A percentile compares a stretch with the other conserved stretches of the same genome.
Conservation (phyloP, 1,284 basidiomycete species). For the Thecaphora frezii region DNA sequence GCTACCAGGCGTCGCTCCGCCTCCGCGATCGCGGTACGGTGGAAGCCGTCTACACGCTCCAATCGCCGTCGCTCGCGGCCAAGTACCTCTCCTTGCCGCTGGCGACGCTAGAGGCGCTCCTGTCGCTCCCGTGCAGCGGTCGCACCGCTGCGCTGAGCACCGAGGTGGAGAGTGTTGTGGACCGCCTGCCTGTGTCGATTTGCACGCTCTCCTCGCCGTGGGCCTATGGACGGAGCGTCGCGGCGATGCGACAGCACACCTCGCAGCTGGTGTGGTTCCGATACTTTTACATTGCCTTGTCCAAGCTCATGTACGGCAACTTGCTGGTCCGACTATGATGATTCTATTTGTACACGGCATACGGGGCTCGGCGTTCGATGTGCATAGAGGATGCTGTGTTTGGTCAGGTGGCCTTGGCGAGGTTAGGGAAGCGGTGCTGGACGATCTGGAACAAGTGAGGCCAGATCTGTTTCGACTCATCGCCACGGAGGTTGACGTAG, state of each 20-base stretch:
- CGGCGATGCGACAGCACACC: constrained; percentile 48
- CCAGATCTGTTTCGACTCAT: constrained; percentile 91
- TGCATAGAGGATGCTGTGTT: too few species aligned
- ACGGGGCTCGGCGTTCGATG: too few species aligned
- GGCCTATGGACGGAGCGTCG: constrained; percentile 25
- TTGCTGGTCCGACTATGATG: constrained; percentile 6
- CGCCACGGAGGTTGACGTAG: constrained; percentile 76
- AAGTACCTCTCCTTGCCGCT: constrained; percentile 35
- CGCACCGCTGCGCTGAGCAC: neutral
- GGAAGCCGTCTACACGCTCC: constrained; percentile 22
- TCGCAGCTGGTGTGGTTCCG: constrained; percentile 57
- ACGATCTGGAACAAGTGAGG: constrained; percentile 72
- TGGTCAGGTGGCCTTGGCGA: constrained; percentile 1
- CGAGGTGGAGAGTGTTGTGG: neutral
- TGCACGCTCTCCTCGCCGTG: constrained; percentile 18
- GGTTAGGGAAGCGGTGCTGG: constrained; percentile 17
- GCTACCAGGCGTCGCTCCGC: constrained; percentile 63
- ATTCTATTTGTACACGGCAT: too few species aligned
- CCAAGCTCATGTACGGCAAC: constrained; percentile 47
- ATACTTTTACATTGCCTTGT: constrained; percentile 48
- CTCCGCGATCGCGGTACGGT: constrained; percentile 2
- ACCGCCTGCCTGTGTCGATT: constrained; percentile 17
- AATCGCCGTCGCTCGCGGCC: constrained; percentile 22
- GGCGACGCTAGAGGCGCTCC: constrained; percentile 23
- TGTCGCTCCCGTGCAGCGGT: constrained; percentile 1